phyloP scores from a whole-genome alignment of 164 flowering plant species.

The Umbellularia californica region DNA sequence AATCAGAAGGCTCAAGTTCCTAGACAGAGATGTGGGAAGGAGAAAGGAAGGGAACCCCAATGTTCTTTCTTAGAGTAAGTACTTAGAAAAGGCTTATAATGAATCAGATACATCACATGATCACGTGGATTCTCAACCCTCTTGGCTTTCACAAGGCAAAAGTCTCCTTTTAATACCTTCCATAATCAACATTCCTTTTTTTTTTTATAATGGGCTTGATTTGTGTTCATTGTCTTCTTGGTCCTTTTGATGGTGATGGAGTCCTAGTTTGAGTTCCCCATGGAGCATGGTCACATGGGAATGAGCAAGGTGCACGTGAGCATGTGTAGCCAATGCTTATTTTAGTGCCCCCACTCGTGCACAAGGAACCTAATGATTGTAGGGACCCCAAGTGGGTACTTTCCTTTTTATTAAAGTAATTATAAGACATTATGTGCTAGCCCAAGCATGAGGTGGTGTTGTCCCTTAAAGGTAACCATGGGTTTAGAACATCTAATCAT shows the following conservation, averaged over 20 bases:
- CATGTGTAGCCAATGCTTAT: slow-evolving; percentile 10
- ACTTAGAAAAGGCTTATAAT: neutral
- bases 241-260: neutral
- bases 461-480: slow-evolving; percentile 5
- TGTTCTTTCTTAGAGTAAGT: neutral
- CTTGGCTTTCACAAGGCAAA: slow-evolving; percentile 4
- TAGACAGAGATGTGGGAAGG: neutral
- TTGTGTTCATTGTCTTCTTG: neutral
- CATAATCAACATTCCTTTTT: neutral
- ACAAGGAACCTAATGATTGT: slow-evolving; percentile 19
- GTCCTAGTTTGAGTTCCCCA: neutral
- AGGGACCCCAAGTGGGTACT: slow-evolving; percentile 5
- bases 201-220: neutral
- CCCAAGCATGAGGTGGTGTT: neutral
- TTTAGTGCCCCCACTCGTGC: slow-evolving; percentile 18
- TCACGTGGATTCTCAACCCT: slow-evolving; percentile 10
- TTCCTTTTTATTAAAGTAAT: neutral
- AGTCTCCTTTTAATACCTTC: neutral
- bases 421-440: neutral
- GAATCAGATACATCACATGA: slow-evolving; percentile 10
- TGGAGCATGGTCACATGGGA: slow-evolving; percentile 16
- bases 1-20: neutral
- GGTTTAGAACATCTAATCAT: slow-evolving; percentile 4
- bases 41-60: neutral
- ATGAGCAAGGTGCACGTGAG: slow-evolving; percentile 18